These are phyloP conservation scores for Botrytis byssoidea DNA, from an alignment of 2,329 filamentous ascomycete genomes.

Conservation along the genomic window DNA sequence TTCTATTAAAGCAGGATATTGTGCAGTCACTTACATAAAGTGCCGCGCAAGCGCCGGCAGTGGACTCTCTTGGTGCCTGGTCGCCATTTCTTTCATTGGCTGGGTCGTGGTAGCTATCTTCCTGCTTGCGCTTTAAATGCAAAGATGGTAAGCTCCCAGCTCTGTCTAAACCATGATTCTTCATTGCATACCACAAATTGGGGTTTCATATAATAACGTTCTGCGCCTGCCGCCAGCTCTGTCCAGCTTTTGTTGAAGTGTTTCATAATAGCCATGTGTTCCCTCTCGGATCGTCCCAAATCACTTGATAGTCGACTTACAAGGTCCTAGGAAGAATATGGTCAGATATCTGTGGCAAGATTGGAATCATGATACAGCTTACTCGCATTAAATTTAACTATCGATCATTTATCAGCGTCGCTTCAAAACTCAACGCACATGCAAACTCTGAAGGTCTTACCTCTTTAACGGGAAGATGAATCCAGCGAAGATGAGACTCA, in stretches of 20 bases:
- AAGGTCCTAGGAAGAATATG: background rate
- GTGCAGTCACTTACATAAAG: background rate
- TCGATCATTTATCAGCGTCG: background rate
- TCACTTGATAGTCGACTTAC: background rate
- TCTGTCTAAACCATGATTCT: background rate
- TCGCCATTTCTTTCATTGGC: background rate
- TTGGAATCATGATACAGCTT: background rate
- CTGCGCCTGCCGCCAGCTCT: background rate
- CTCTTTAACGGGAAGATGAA: background rate
- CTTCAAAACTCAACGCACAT: background rate
- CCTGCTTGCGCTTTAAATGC: background rate
- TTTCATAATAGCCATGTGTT: constrained; percentile 6
- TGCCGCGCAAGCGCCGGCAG: background rate
- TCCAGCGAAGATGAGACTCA: background rate
- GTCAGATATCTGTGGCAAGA: background rate
- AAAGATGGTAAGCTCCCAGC: background rate
- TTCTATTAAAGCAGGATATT: background rate
- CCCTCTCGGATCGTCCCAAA: background rate
- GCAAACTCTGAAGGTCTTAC: background rate
- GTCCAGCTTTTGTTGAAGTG: constrained; percentile 6
- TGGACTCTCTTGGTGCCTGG: background rate
- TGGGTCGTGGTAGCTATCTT: background rate
- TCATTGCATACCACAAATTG: background rate
- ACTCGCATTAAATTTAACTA: background rate
- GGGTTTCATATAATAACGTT: background rate